Percentiles rank a stretch among this genome's conserved stretches.
Evolutionary conservation across 2,329 filamentous ascomycete species (phyloP).

Genomic region (Phialocephala subalpina): DNA sequence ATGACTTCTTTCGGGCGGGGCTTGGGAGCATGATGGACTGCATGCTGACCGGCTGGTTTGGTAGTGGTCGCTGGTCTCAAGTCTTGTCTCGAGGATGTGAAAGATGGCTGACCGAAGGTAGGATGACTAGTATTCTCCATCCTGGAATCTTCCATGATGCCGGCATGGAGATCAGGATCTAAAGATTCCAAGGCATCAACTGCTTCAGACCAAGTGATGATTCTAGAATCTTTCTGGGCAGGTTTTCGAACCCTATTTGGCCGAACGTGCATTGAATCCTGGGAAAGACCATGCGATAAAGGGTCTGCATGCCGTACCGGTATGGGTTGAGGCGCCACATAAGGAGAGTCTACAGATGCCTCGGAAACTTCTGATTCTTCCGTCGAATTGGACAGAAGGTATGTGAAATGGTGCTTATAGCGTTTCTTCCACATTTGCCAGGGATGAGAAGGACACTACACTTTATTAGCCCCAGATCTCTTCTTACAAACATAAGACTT

Average conservation of each 20-base stretch:
- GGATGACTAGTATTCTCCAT: constrained; percentile 19
- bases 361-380: constrained; percentile 24
- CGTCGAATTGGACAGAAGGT: constrained; percentile 19
- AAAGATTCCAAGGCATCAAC: constrained; percentile 37
- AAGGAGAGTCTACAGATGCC: constrained; percentile 14
- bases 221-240: constrained; percentile 35
- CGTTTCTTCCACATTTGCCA: constrained; percentile 28
- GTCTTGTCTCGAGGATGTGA: constrained; percentile 13
- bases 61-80: background rate
- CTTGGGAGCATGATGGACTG: background rate
- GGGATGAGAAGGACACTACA: constrained; percentile 35
- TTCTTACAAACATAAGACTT: constrained; percentile 3
- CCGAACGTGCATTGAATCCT: constrained; percentile 8
- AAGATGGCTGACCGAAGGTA: background rate
- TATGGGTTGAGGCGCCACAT: background rate
- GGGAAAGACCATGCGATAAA: background rate
- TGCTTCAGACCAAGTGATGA: constrained; percentile 43
- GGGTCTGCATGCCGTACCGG: background rate
- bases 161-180: constrained; percentile 40
- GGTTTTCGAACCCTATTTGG: constrained; percentile 36
- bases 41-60: background rate
- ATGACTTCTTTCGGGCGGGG: background rate
- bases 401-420: constrained; percentile 30
- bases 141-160: constrained; percentile 37
- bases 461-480: constrained; percentile 9